Base-by-base conservation (phyloP, 148 eudicot genomes). In the Chenopodium berlandieri region DNA sequence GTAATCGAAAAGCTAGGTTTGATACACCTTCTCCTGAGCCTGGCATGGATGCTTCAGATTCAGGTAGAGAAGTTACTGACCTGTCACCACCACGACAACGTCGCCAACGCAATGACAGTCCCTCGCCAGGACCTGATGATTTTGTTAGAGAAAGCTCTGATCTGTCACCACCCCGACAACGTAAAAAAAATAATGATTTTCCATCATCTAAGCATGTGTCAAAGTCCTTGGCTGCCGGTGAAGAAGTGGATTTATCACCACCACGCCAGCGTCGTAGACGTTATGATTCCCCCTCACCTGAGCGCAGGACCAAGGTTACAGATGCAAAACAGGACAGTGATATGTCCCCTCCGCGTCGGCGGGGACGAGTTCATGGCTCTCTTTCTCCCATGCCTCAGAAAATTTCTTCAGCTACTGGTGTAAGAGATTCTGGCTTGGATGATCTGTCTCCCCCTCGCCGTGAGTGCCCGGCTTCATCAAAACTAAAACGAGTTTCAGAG, bases 391-490 rank as follows among this genome's bases (percentile, higher is more conserved):
- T 67, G 60, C 30, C 75, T 78, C 63, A 37, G 54, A 80, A 75
- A 62, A 84, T 77, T 37, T 63, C 74, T 17, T 69, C 44, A 71
- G 73, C 47, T 77, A 74, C 77, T 63, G 75, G 52, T 73, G 44
- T 60, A 30, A 27, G 78, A 52, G 75, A 31, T 27, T 23, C 68
- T 72, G 83, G 62, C 75, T 48, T 16, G 34, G 70, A 50, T 83
- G 89, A 87, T 65, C 75, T 85, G 19, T 90, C 93, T 81, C 91
- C 92, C 56, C 92, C 90, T n/a, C 86, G 89, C 63, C 89, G 88
- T 54, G 78, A 30, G n/a, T 86, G 80, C 66, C 82, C 71, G 12
- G 34, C 75, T 34, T 87, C 86, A 63, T 40, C 79, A 30, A 75
- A 78, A 47, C 73, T 62, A 63, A 80, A 73, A 72, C 71, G 64